Evolutionary conservation across 495 filamentous ascomycete genomes (phyloP).

Genomic region (Penicillium robsamsonii): DNA sequence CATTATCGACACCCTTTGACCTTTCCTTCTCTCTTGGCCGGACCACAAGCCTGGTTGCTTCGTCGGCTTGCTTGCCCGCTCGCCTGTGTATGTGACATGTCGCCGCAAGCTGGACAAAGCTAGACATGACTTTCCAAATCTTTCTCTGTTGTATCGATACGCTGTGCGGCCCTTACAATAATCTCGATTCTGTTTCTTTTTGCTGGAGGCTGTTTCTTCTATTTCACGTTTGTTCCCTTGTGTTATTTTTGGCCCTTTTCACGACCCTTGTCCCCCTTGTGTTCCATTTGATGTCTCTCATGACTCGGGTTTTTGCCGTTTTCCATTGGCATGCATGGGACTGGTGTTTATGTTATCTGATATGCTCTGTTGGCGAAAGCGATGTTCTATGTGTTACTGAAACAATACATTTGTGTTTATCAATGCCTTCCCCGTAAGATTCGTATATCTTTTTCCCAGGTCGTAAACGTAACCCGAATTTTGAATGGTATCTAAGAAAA

Average conservation of each 20-base stretch:
- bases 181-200: constrained; percentile 10
- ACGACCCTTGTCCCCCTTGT: constrained; percentile 22
- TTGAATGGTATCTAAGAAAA: constrained; percentile 21
- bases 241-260: constrained; percentile 24
- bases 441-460: background rate
- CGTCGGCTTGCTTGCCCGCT: constrained; percentile 27
- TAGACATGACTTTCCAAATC: constrained; percentile 27
- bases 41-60: constrained; percentile 46
- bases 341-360: constrained; percentile 41
- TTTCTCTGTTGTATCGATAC: constrained; percentile 21
- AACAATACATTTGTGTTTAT: constrained; percentile 25
- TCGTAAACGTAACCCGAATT: background rate
- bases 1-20: constrained; percentile 21
- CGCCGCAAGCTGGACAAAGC: constrained; percentile 32
- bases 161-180: constrained; percentile 24
- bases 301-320: constrained; percentile 37
- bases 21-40: constrained; percentile 25
- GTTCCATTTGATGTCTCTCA: constrained; percentile 34
- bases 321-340: constrained; percentile 46
- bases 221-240: constrained; percentile 26
- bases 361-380: constrained; percentile 37
- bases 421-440: background rate
- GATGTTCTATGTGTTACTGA: constrained; percentile 33
- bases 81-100: constrained; percentile 27
- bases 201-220: constrained; percentile 23